Conservation (phyloP, 345 rosid species). For the Luvunga scandens region DNA sequence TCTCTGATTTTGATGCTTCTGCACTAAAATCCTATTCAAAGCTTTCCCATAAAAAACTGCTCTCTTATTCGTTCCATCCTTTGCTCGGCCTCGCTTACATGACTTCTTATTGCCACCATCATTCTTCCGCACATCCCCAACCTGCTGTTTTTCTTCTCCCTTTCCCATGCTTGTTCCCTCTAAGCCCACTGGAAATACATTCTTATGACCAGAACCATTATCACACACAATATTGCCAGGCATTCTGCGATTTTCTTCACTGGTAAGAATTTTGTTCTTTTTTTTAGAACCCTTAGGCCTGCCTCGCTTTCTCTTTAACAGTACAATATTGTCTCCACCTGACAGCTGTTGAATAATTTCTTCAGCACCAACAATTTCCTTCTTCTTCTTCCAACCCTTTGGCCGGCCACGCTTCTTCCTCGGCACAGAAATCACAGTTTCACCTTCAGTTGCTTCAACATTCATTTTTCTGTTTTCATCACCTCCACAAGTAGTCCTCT, state of each 20-base stretch:
- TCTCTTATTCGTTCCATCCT: slow-evolving; percentile 16
- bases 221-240: background rate
- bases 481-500: background rate
- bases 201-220: background rate
- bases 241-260: slow-evolving; percentile 11
- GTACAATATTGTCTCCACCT: background rate
- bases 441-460: background rate
- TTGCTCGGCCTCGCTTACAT: slow-evolving; percentile 7
- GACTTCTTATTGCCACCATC: background rate
- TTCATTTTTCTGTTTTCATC: background rate
- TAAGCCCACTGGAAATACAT: background rate
- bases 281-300: slow-evolving; percentile 29
- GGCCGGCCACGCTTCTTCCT: slow-evolving; percentile 18
- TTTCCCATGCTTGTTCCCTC: background rate
- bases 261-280: slow-evolving; percentile 2
- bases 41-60: background rate
- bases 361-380: background rate
- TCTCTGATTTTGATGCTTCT: background rate
- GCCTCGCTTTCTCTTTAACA: slow-evolving; percentile 10
- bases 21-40: slow-evolving; percentile 7
- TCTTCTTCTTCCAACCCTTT: slow-evolving; percentile 14
- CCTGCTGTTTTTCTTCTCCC: background rate
- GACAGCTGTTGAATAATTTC: background rate
- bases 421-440: background rate
- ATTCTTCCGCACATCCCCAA: slow-evolving; percentile 4